Conservation (phyloP, 108 stramenopile species). For the Nitzschia sp. region DNA sequence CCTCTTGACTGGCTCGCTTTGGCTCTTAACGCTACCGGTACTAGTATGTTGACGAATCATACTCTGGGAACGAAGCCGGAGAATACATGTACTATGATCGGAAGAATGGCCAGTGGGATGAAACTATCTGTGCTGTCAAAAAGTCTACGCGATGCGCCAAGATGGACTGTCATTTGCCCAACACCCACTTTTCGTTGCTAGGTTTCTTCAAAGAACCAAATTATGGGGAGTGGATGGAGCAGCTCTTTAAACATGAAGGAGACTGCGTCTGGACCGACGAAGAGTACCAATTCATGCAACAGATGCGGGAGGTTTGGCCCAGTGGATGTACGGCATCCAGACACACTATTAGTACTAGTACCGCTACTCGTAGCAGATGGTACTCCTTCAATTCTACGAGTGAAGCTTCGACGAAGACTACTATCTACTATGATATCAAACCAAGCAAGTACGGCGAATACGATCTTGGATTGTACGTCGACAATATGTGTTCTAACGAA, state of each 20-base stretch:
- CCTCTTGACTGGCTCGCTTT: not conserved
- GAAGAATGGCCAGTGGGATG: slow-evolving; percentile 36
- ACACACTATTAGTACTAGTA: slow-evolving; percentile 2
- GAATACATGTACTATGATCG: slow-evolving; percentile 53
- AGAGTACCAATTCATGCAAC: slow-evolving; percentile 54
- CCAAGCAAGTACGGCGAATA: slow-evolving; percentile 43
- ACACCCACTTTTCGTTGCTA: slow-evolving; percentile 45
- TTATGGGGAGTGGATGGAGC: slow-evolving; percentile 57
- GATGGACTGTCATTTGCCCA: slow-evolving; percentile 67
- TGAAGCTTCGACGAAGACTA: not conserved
- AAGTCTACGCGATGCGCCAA: slow-evolving; percentile 40
- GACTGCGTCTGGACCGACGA: slow-evolving; percentile 56
- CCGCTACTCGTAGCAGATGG: too few species aligned
- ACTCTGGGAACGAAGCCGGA: slow-evolving; percentile 48
- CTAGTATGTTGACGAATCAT: slow-evolving; percentile 50
- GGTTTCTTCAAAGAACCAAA: slow-evolving; percentile 60
- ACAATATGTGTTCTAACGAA: slow-evolving; percentile 42
- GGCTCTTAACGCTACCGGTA: not conserved
- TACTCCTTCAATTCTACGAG: too few species aligned
- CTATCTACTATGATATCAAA: slow-evolving; percentile 55
- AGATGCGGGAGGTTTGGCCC: not conserved
- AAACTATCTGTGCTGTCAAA: slow-evolving; percentile 25
- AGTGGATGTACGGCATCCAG: not conserved
- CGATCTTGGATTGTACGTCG: slow-evolving; percentile 51
- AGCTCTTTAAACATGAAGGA: slow-evolving; percentile 66